Conservation (phyloP, 805 yeast genomes). For the Myxozyma mucilagina region DNA sequence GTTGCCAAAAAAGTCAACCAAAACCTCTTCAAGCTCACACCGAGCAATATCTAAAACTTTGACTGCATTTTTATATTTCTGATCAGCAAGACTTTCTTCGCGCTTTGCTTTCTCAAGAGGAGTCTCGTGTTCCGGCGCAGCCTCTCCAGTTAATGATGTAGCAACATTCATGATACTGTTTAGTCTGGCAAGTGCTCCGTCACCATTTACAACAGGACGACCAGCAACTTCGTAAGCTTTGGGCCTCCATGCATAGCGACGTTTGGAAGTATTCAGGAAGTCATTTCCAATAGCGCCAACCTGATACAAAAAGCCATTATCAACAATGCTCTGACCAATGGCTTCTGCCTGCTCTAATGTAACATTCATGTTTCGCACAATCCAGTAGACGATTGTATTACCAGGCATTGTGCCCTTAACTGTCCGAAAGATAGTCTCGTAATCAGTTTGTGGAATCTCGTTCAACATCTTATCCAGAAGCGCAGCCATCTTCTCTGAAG, state of each 20-base stretch:
- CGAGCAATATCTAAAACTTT: constrained; percentile 62
- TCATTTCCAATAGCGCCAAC: constrained; percentile 32
- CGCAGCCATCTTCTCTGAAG: constrained; percentile 46
- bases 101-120: constrained; percentile 53
- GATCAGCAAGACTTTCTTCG: constrained; percentile 62
- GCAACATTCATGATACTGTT: constrained; percentile 34
- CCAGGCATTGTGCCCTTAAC: constrained; percentile 63
- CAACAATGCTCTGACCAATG: constrained; percentile 72
- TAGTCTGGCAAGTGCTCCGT: neutral
- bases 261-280: constrained; percentile 73
- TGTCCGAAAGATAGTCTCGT: constrained; percentile 64
- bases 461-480: constrained; percentile 48
- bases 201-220: constrained; percentile 28
- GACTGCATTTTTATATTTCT: constrained; percentile 55
- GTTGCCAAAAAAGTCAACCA: constrained; percentile 69
- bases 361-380: constrained; percentile 50
- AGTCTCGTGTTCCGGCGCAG: constrained; percentile 48
- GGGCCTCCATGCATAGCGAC: constrained; percentile 79
- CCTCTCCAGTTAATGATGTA: constrained; percentile 19
- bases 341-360: constrained; percentile 59
- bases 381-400: constrained; percentile 59
- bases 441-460: constrained; percentile 54
- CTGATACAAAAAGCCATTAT: constrained; percentile 30
- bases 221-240: constrained; percentile 56
- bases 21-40: constrained; percentile 68